Percentiles rank a stretch among this genome's conserved stretches.
Evolutionary conservation across 2,329 filamentous ascomycete genomes (phyloP).

Genomic region (Talaromyces atroroseus): DNA sequence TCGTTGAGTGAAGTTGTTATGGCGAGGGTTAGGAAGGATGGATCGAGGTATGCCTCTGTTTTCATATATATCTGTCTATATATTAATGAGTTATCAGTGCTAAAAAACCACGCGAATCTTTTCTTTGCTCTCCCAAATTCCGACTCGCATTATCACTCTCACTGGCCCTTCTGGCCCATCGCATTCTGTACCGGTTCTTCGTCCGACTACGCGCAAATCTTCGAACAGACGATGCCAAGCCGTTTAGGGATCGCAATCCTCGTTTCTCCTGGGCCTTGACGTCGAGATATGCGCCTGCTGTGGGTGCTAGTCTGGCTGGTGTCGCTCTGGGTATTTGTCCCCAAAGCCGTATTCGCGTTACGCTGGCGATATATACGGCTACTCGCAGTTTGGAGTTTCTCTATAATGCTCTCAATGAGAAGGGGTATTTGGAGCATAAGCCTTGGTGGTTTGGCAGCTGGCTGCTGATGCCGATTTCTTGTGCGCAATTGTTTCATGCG

Average conservation of each 20-base stretch:
- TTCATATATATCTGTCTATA: background rate
- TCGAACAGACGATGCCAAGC: constrained; percentile 69
- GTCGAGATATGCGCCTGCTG: constrained; percentile 74
- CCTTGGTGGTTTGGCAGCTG: constrained; percentile 84
- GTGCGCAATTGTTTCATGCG: constrained; percentile 70
- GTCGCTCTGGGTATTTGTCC: constrained; percentile 74
- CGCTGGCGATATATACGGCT: constrained; percentile 73
- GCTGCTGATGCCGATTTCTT: constrained; percentile 71
- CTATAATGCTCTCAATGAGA: constrained; percentile 76
- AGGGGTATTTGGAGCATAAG: constrained; percentile 60
- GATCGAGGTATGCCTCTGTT: constrained; percentile 18
- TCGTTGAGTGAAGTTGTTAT: constrained; percentile 56
- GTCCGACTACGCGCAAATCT: constrained; percentile 71
- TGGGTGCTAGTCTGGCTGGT: constrained; percentile 85
- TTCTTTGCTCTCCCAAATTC: constrained; percentile 59
- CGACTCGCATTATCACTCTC: constrained; percentile 78
- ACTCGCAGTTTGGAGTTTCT: constrained; percentile 79
- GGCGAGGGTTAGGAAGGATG: constrained; percentile 21
- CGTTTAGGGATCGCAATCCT: constrained; percentile 80
- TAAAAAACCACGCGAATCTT: constrained; percentile 31
- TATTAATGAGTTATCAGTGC: background rate
- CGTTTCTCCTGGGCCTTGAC: constrained; percentile 68
- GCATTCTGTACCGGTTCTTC: constrained; percentile 86
- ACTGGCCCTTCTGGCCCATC: constrained; percentile 79
- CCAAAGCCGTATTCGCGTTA: constrained; percentile 65